These are phyloP conservation scores for Tilletia setariae DNA, from an alignment of 1,284 basidiomycete species.

Conservation along the genomic window DNA sequence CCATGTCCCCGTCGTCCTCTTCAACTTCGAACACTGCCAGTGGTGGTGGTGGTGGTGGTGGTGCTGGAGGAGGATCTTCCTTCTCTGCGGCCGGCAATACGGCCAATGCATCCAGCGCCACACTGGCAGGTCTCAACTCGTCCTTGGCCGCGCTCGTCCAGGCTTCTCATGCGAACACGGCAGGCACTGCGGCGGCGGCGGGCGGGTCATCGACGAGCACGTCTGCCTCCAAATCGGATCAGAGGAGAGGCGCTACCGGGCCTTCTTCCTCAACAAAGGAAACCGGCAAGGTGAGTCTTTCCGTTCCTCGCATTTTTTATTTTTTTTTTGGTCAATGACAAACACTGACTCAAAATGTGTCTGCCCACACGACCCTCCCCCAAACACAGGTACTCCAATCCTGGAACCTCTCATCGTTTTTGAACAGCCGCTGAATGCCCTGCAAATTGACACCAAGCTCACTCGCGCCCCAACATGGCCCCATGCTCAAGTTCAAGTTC, in stretches of 20 bases:
- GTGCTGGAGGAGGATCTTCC: neutral
- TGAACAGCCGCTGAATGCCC: constrained; percentile 1
- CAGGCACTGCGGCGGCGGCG: neutral
- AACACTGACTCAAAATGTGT: neutral
- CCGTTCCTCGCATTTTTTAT: neutral
- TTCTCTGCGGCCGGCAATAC: neutral
- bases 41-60: neutral
- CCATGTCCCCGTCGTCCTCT: too few relatives aligned
- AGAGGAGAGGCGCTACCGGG: neutral
- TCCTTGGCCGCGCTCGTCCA: neutral
- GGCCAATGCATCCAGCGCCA: neutral
- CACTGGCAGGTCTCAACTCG: neutral
- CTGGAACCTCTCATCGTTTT: neutral
- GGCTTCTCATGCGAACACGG: neutral
- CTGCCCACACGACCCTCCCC: neutral
- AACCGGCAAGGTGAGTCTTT: constrained; percentile 11
- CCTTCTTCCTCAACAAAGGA: neutral
- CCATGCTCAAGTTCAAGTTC: too few relatives aligned
- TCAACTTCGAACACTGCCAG: neutral
- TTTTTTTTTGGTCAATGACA: neutral
- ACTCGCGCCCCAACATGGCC: neutral
- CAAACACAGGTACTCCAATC: neutral
- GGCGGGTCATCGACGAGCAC: neutral
- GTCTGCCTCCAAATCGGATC: neutral
- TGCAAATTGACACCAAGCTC: neutral